Percentiles rank a stretch among this genome's conserved stretches.
Conservation (phyloP, 768 basidiomycete genomes). For the Panaeolus cyanescens region DNA sequence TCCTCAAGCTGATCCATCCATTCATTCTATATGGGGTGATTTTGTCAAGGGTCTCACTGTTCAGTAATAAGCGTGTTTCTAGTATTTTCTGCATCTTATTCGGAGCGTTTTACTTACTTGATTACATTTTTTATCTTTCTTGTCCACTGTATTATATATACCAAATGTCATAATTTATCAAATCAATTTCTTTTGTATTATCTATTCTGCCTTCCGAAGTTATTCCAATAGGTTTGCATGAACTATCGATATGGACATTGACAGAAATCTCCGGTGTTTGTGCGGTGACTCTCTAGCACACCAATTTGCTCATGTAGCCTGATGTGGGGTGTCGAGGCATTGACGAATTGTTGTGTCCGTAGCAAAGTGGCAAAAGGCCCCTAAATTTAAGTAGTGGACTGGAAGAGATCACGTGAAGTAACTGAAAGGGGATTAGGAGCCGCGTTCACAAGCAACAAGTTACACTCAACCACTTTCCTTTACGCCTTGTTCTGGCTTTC, state of each 20-base stretch:
- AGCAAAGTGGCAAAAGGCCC: too few species aligned
- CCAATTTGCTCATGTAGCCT: background rate
- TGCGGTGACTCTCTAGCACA: too few species aligned
- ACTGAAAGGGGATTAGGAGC: constrained; percentile 2
- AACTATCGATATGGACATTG: background rate
- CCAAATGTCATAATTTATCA: background rate
- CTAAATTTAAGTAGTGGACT: background rate
- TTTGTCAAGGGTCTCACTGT: constrained; percentile 42
- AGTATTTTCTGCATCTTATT: too few species aligned
- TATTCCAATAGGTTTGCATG: background rate
- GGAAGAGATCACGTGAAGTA: background rate
- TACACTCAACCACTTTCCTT: constrained; percentile 3
- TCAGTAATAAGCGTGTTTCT: too few species aligned
- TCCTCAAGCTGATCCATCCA: constrained; percentile 50
- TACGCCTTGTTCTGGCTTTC: background rate
- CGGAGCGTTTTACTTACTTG: too few species aligned
- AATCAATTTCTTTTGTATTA: background rate
- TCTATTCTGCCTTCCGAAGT: background rate
- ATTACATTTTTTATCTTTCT: too few species aligned
- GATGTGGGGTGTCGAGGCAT: background rate
- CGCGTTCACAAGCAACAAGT: constrained; percentile 1
- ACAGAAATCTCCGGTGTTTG: background rate
- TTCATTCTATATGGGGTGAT: constrained; percentile 66
- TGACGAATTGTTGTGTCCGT: too few species aligned
- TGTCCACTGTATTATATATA: too few species aligned